Conservation (phyloP, 176 grass and related monocot genomes). For the Thalia dealbata region DNA sequence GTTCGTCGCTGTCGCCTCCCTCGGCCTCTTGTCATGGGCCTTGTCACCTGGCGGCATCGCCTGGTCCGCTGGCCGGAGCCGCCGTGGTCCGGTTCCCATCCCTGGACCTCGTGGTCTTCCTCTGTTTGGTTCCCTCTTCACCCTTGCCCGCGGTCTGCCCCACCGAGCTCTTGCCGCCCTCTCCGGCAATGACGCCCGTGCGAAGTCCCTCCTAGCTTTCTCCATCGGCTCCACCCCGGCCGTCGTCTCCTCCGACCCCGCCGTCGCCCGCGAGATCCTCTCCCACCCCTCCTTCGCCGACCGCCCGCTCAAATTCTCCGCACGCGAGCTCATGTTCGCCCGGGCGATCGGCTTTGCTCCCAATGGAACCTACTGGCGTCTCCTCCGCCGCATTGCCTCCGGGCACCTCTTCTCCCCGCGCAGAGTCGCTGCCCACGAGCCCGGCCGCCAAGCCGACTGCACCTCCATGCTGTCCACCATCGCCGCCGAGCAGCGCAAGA, state of each 20-base stretch:
- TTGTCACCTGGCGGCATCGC: conserved; percentile 3
- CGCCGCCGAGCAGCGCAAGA: conserved; percentile 17
- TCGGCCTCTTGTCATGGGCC: background rate
- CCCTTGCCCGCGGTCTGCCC: conserved; percentile 5
- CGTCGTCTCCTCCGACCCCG: conserved; percentile 11
- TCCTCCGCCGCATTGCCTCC: conserved; percentile 59
- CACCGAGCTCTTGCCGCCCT: conserved; percentile 12
- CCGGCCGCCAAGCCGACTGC: conserved; percentile 39
- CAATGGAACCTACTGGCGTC: conserved; percentile 39
- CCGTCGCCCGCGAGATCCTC: conserved; percentile 17
- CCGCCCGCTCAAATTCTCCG: conserved; percentile 14
- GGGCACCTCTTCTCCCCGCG: conserved; percentile 66
- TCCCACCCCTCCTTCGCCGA: conserved; percentile 10
- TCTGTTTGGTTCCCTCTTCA: conserved; percentile 4
- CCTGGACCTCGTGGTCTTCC: conserved; percentile 11
- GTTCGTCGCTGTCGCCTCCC: background rate
- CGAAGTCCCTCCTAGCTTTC: conserved; percentile 13
- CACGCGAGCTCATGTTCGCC: conserved; percentile 15
- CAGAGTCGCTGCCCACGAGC: conserved; percentile 57
- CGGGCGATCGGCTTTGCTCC: conserved; percentile 17
- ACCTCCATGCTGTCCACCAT: conserved; percentile 29
- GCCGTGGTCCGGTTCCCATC: conserved; percentile 1
- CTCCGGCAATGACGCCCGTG: background rate
- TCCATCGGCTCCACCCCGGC: conserved; percentile 16
- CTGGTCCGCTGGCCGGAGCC: conserved; percentile 4